Evolutionary conservation across 495 filamentous ascomycete genomes (phyloP).

Genomic region (Aspergillus biplanus): DNA sequence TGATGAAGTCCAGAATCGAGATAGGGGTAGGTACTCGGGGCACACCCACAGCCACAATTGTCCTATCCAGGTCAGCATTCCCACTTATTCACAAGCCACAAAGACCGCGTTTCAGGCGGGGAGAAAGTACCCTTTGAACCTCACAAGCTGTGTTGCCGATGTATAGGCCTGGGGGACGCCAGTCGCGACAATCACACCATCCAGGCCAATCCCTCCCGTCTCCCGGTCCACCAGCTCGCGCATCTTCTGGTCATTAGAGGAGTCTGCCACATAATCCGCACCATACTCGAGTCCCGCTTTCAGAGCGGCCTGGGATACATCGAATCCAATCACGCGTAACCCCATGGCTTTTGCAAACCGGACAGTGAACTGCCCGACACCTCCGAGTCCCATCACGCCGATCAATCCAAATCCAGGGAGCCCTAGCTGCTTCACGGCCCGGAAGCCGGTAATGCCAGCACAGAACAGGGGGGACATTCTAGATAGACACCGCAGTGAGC

Average conservation of each 20-base stretch:
- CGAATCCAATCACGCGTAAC: neutral
- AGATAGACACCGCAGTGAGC: neutral
- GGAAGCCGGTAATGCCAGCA: neutral
- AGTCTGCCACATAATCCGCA: neutral
- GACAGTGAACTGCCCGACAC: neutral
- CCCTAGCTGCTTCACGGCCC: neutral
- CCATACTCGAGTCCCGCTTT: neutral
- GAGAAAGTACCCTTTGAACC: too few relatives aligned
- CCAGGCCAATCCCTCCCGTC: too few relatives aligned
- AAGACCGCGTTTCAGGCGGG: too few relatives aligned
- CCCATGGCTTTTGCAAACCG: neutral
- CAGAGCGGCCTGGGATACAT: neutral
- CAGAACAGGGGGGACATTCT: conserved; percentile 1
- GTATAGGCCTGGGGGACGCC: too few relatives aligned
- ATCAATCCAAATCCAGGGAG: neutral
- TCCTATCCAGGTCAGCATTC: too few relatives aligned
- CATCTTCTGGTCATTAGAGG: neutral
- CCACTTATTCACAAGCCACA: too few relatives aligned
- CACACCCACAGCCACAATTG: too few relatives aligned
- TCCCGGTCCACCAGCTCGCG: neutral
- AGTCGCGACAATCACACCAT: too few relatives aligned
- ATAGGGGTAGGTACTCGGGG: too few relatives aligned
- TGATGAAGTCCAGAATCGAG: too few relatives aligned
- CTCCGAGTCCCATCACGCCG: neutral
- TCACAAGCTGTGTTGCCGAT: too few relatives aligned